phyloP scores from a whole-genome alignment of 805 yeast genomes.

The Pichia cabralensis region DNA sequence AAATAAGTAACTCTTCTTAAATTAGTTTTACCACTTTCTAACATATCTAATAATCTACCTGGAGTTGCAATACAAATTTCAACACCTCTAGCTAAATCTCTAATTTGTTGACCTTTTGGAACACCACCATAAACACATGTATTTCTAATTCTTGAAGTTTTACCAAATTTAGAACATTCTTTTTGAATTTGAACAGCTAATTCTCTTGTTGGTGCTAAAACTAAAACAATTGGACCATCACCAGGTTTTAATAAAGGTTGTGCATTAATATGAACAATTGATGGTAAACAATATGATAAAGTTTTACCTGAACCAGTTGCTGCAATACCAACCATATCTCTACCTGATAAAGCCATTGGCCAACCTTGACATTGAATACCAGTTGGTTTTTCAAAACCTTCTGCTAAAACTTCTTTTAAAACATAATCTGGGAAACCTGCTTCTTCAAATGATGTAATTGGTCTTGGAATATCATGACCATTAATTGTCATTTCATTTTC shows the following conservation, averaged over 20 bases:
- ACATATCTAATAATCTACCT: slow-evolving; percentile 97
- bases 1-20: slow-evolving; percentile 92
- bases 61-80: slow-evolving; percentile 98
- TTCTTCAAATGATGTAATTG: slow-evolving; percentile 86
- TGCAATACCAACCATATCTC: slow-evolving; percentile 98
- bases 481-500: slow-evolving; percentile 76
- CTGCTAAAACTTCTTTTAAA: slow-evolving; percentile 74
- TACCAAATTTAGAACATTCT: slow-evolving; percentile 93
- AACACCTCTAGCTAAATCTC: slow-evolving; percentile 91
- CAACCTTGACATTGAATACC: slow-evolving; percentile 99
- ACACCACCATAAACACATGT: slow-evolving; percentile 99
- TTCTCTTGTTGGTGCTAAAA: slow-evolving; percentile 97
- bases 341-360: slow-evolving; percentile 99
- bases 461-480: slow-evolving; percentile 88
- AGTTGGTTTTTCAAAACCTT: slow-evolving; percentile 92
- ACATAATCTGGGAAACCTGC: slow-evolving; percentile 98
- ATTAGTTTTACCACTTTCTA: slow-evolving; percentile 91
- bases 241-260: slow-evolving; percentile 90
- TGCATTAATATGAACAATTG: slow-evolving; percentile 95
- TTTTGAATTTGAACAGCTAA: slow-evolving; percentile 94
- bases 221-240: slow-evolving; percentile 95
- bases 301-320: slow-evolving; percentile 99
- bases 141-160: slow-evolving; percentile 87
- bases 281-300: slow-evolving; percentile 91
- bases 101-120: slow-evolving; percentile 94